These are phyloP conservation scores for Eucalyptus virginea DNA, from an alignment of 345 rosid genomes.

Conservation along the genomic window DNA sequence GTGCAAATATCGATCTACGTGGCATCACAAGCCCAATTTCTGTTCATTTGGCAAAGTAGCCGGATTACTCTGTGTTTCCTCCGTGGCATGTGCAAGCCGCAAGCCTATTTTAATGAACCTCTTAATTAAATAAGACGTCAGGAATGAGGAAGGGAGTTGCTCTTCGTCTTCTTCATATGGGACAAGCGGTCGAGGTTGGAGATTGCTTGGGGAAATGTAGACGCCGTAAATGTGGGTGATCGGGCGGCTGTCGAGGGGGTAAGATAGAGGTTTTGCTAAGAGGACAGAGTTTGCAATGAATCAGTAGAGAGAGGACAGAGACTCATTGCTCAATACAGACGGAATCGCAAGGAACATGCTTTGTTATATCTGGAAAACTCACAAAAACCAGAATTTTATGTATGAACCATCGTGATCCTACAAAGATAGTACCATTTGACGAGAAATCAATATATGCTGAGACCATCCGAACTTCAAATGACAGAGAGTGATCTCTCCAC, in stretches of 20 bases:
- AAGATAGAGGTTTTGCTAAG: neutral
- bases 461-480: neutral
- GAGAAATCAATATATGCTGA: neutral
- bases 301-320: neutral
- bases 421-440: neutral
- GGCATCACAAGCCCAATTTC: neutral
- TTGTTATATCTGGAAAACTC: neutral
- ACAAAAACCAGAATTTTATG: neutral
- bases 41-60: neutral
- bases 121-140: neutral
- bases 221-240: neutral
- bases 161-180: neutral
- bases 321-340: neutral
- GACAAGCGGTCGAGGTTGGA: neutral
- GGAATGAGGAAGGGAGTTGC: neutral
- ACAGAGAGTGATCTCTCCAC: neutral
- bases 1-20: neutral
- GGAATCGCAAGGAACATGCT: neutral
- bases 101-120: neutral
- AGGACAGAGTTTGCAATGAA: neutral
- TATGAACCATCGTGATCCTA: neutral
- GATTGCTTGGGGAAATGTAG: neutral
- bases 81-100: neutral
- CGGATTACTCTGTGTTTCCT: neutral
- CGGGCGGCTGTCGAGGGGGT: neutral